Evolutionary conservation across 176 grass and related monocot genomes (phyloP).

Genomic region (Canna indica): DNA sequence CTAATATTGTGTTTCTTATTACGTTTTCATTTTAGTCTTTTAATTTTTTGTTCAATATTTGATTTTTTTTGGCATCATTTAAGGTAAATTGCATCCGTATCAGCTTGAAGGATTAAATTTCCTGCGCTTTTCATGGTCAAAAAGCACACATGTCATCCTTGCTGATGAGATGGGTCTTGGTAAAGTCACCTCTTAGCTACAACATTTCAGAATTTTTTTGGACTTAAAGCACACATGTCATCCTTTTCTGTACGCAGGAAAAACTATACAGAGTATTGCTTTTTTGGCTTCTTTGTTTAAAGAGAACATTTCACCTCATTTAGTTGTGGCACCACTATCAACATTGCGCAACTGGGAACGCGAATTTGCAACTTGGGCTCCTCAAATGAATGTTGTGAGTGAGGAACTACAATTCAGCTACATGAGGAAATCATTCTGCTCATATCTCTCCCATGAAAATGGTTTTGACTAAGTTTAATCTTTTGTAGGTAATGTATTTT

Average conservation of each 20-base stretch:
- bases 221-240: not conserved
- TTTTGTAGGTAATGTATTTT: constrained; percentile 86
- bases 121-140: constrained; percentile 77
- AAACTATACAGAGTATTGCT: constrained; percentile 99
- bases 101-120: constrained; percentile 96
- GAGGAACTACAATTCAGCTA: constrained; percentile 24
- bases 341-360: constrained; percentile 97
- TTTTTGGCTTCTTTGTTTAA: constrained; percentile 78
- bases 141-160: constrained; percentile 86
- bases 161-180: constrained; percentile 99
- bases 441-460: constrained; percentile 1
- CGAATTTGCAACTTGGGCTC: constrained; percentile 97
- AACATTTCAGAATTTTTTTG: constrained; percentile 7
- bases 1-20: constrained; percentile 23
- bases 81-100: constrained; percentile 85
- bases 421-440: constrained; percentile 8
- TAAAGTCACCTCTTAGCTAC: constrained; percentile 30
- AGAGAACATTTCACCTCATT: constrained; percentile 70
- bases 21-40: constrained; percentile 18
- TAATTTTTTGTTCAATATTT: constrained; percentile 8
- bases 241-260: constrained; percentile 40
- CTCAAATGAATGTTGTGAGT: constrained; percentile 95
- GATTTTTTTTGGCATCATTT: constrained; percentile 26
- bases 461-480: constrained; percentile 15
- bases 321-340: constrained; percentile 95